These are phyloP conservation scores for Botrytis pseudocinerea DNA, from an alignment of 2,329 filamentous ascomycete genomes.

Conservation along the genomic window DNA sequence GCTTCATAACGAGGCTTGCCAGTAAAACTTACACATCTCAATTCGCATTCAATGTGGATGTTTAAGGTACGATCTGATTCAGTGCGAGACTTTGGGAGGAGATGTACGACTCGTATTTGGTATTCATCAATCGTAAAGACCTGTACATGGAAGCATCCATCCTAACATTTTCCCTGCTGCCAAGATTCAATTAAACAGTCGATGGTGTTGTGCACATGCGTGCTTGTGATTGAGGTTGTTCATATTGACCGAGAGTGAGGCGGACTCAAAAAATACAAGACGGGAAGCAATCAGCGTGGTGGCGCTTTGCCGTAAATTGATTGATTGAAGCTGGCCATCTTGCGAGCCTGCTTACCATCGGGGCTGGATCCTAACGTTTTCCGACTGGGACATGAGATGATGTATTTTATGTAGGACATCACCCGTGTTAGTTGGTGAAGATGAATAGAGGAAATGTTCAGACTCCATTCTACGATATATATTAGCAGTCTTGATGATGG, in stretches of 20 bases:
- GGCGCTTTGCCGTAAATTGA: background rate
- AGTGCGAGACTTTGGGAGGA: background rate
- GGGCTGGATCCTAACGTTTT: background rate
- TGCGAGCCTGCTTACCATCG: background rate
- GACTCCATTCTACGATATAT: background rate
- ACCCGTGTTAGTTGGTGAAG: background rate
- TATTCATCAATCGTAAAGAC: background rate
- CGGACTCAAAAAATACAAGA: background rate
- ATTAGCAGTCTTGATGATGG: background rate
- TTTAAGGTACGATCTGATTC: background rate
- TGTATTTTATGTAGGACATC: background rate
- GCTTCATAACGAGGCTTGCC: constrained; percentile 1
- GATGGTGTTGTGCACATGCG: background rate
- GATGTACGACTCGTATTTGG: constrained; percentile 8
- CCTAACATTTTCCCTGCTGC: background rate
- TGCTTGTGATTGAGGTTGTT: background rate
- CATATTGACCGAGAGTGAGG: background rate
- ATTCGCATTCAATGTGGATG: background rate
- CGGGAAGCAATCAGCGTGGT: background rate
- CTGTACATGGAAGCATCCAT: background rate
- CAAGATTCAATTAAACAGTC: background rate
- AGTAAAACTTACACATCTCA: background rate
- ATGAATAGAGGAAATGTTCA: background rate
- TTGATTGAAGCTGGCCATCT: background rate
- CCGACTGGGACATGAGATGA: background rate